Base-by-base conservation (phyloP, 352 stramenopile genomes). In the Phytopythium oedochilum region DNA sequence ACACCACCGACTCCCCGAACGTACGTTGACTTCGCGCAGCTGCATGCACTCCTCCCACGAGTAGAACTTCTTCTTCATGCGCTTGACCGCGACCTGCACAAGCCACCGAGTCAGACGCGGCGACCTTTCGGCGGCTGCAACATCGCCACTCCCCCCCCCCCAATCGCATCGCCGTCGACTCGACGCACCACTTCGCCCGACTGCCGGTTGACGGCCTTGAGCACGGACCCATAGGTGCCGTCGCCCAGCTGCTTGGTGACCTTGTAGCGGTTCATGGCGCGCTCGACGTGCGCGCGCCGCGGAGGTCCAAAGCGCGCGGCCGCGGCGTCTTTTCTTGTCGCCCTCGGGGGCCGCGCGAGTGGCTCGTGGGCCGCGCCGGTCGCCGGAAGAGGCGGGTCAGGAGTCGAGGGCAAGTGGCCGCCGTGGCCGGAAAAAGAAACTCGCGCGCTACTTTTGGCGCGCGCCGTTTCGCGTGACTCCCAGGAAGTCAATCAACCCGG, bases 51-150 rank as follows among this genome's bases (percentile, higher is more conserved):
- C 94, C 66, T 99, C 89, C 85, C 86, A 96, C 51, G 80, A 97
- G 68, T 96, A 96, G 71, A 98, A 98, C 59, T 97, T 97, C 76
- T 97, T 98, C 72, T 98, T 98, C 90, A 98, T 98, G 63, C 96
- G 97, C 68, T 99, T 98, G 48, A 99, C 85, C 3, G 95, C 96
- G 15, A 97, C 91, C 81, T 97, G 57, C 40, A 44, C 20, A 22
- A 6, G 5, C 32, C 5, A 32, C 7, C 32, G 2, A 36, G 10
- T 14, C 32, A 2, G 5, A 34, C 29, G 10, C 32, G 2, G 32
- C 26, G 47, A 56, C 34, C 57, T 47, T 47, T 47, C 22, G 11
- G n/a, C n/a, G n/a, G n/a, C n/a, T n/a, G n/a, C n/a, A n/a, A n/a
- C n/a, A n/a, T n/a, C n/a, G n/a, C n/a, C n/a, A n/a, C n/a, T n/a